Evolutionary conservation across 2,329 filamentous ascomycete genomes (phyloP), one percentile per base, ranked within the genome.

Genomic region (Parastagonospora avenae): DNA sequence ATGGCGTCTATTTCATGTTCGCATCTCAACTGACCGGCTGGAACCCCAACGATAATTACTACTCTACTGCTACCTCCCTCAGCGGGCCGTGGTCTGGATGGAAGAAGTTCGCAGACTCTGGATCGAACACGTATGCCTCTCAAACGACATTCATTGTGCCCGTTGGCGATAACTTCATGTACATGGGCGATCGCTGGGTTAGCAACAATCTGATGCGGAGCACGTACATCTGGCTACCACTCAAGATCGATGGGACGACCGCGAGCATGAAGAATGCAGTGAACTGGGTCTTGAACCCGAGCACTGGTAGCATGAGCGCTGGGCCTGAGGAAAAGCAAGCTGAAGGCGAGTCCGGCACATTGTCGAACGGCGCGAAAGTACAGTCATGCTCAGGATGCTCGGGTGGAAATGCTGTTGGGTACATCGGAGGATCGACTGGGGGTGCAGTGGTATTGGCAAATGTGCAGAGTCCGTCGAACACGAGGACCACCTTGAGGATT

Each of bases 141-240:
- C 86, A 90, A 62, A 85, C 84, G 0, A 83, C 77, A 31, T 87
- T 79, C 58, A 77, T 89, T 16, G 77, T 88, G 15, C 68, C 72
- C 4, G 63, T 82, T 24, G 66, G 74, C 33, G 70, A 74, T 33
- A 68, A 62, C 5, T 76, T 77, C 42, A 79, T 87, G 55, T 89
- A 88, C 70, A 81, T 88, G 71, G 86, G 87, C 15, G 86, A 90
- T 70, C 81, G 87, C 16, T 89, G 87, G 86, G 70, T 82, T 0
- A 80, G 77, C 4, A 67, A 68, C n/a, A 85, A 88, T 55, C 77
- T 90, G 0, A 81, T 80, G 68, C 74, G 80, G 0, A 83, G 80
- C 44, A 86, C 84, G 0, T 88, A 88, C 60, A 73, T 88, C 35
- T 89, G 85, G 86, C 76, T 88, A 0, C 86, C 86, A 0, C 70